phyloP scores from a whole-genome alignment of 495 filamentous ascomycete species.

The Tuber umbilicatum region DNA sequence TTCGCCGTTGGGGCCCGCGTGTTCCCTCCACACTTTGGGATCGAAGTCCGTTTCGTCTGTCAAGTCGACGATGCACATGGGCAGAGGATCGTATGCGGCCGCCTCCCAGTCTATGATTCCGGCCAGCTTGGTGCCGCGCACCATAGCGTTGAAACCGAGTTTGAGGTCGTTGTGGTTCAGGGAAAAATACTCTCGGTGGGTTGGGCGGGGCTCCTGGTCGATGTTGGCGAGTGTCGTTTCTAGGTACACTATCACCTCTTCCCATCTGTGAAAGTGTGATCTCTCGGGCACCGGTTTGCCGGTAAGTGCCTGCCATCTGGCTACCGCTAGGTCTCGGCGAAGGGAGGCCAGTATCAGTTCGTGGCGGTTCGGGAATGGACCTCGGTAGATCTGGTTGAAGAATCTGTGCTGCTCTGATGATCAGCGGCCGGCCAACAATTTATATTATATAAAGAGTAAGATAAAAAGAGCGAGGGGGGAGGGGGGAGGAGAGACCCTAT shows the following conservation, averaged over 20 bases:
- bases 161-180: constrained; percentile 15
- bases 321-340: background rate
- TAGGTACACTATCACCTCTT: background rate
- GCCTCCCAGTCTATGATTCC: constrained; percentile 26
- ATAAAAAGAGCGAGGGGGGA: background rate
- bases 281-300: rapidly evolving
- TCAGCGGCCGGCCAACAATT: background rate
- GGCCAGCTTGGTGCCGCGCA: constrained; percentile 10
- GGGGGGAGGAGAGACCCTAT: background rate
- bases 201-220: background rate
- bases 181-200: background rate
- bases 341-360: background rate
- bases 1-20: background rate
- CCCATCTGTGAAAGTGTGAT: background rate
- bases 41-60: background rate
- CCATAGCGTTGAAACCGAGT: constrained; percentile 7
- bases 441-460: background rate
- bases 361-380: background rate
- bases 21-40: background rate
- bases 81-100: background rate
- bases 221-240: background rate
- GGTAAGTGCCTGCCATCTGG: background rate
- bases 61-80: background rate
- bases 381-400: background rate
- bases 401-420: background rate